These are phyloP conservation scores for Microbotryum scabiosae DNA, from an alignment of 1,284 basidiomycete species.

Conservation along the genomic window DNA sequence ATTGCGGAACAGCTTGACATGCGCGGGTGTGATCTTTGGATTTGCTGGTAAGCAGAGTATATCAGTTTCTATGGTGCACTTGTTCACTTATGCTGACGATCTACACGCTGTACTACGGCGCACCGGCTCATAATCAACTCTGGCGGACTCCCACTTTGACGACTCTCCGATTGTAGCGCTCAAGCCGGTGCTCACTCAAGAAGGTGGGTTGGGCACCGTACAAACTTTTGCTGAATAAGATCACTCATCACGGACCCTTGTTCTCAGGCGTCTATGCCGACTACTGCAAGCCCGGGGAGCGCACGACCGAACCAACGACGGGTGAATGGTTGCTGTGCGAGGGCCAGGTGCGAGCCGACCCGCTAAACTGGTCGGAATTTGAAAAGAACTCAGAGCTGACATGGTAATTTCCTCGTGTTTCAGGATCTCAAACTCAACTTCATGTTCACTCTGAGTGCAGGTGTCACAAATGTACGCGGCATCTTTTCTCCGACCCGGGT, in stretches of 20 bases:
- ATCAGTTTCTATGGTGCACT: not conserved
- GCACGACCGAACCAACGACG: conserved; percentile 7
- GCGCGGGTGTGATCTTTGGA: conserved; percentile 31
- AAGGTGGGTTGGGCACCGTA: too few relatives aligned
- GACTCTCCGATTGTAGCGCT: conserved; percentile 13
- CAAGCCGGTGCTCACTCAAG: conserved; percentile 32
- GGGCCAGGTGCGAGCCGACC: conserved; percentile 4
- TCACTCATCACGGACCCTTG: too few relatives aligned
- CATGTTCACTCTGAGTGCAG: conserved; percentile 40
- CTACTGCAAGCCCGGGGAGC: conserved; percentile 17
- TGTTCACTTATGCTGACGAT: too few relatives aligned
- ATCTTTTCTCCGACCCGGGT: not conserved
- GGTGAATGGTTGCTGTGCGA: conserved; percentile 1
- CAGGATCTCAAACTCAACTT: conserved; percentile 35
- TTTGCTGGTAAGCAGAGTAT: conserved; percentile 15
- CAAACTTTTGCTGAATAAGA: too few relatives aligned
- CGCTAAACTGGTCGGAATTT: not conserved
- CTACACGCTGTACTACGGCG: too few relatives aligned
- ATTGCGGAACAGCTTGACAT: conserved; percentile 13
- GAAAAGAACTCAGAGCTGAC: not conserved
- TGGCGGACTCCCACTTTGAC: too few relatives aligned
- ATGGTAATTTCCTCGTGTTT: not conserved
- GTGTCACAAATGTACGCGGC: conserved; percentile 37
- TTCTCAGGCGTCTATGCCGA: conserved; percentile 23
- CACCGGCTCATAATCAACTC: too few relatives aligned